A percentile compares a stretch with the other conserved stretches of the same genome.
phyloP scores from a whole-genome alignment of 179 eudicot genomes.

The Amaranthus tricolor region DNA sequence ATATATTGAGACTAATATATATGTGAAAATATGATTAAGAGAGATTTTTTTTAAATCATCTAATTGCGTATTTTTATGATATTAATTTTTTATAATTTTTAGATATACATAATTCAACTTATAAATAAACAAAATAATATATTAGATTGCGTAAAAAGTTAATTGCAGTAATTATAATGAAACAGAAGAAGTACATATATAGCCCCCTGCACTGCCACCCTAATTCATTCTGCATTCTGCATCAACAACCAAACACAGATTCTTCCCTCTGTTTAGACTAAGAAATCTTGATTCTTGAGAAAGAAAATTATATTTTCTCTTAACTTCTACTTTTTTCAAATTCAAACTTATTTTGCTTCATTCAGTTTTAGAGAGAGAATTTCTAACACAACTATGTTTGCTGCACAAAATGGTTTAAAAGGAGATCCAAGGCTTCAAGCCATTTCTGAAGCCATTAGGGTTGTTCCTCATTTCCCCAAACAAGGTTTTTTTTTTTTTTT shows the following conservation, averaged over 20 bases:
- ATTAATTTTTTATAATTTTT: no score
- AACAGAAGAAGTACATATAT: not conserved
- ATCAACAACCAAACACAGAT: not conserved
- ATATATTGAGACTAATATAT: no score
- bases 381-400: constrained; percentile 50
- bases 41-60: no score
- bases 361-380: constrained; percentile 22
- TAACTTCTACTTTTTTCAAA: not conserved
- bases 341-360: not conserved
- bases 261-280: not conserved
- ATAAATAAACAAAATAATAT: no score
- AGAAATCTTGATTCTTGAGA: not conserved
- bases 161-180: no score
- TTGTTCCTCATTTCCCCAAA: constrained; percentile 82
- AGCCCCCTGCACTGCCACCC: not conserved
- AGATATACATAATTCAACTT: no score
- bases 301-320: no score
- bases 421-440: constrained; percentile 91
- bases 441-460: constrained; percentile 77
- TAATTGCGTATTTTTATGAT: no score
- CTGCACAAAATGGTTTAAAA: constrained; percentile 79
- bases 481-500: constrained; percentile 38
- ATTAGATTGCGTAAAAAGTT: no score
- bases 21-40: no score
- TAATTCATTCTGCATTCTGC: no score